phyloP scores from a whole-genome alignment of 345 rosid genomes.

The Clausena lansium region DNA sequence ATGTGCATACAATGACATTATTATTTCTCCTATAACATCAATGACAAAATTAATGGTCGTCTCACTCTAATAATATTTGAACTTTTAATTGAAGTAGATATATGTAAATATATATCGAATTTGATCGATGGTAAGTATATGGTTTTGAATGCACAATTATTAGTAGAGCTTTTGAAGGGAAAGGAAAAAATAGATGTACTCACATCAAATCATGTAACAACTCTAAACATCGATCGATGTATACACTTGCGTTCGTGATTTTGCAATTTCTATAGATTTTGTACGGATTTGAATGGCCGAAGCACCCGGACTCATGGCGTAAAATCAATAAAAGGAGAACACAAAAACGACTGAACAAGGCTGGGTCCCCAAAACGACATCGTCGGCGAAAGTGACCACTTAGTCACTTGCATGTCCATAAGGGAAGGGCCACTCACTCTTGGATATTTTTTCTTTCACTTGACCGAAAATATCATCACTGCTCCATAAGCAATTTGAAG shows the following conservation, averaged over 20 bases:
- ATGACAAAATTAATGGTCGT: not conserved
- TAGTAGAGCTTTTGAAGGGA: not conserved
- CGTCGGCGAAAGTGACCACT: constrained; percentile 1
- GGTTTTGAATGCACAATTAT: not conserved
- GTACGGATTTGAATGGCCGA: constrained; percentile 19
- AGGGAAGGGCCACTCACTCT: not conserved
- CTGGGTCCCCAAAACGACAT: not conserved
- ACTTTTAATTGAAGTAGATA: no score
- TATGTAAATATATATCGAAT: no score
- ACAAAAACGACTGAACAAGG: not conserved
- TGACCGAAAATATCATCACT: not conserved
- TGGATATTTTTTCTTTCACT: constrained; percentile 7
- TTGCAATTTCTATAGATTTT: constrained; percentile 1
- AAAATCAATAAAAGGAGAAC: not conserved
- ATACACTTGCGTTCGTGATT: not conserved
- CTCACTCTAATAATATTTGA: no score
- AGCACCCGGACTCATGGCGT: not conserved
- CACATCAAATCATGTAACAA: not conserved
- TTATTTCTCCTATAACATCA: not conserved
- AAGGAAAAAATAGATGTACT: no score
- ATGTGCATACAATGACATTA: not conserved
- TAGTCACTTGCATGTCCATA: not conserved
- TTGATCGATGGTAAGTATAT: not conserved
- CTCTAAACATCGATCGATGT: not conserved
- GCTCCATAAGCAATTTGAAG: not conserved